Evolutionary conservation across 805 yeast species (phyloP), one percentile per base, ranked within the genome.

Genomic region (Debaryomyces prosopidis): DNA sequence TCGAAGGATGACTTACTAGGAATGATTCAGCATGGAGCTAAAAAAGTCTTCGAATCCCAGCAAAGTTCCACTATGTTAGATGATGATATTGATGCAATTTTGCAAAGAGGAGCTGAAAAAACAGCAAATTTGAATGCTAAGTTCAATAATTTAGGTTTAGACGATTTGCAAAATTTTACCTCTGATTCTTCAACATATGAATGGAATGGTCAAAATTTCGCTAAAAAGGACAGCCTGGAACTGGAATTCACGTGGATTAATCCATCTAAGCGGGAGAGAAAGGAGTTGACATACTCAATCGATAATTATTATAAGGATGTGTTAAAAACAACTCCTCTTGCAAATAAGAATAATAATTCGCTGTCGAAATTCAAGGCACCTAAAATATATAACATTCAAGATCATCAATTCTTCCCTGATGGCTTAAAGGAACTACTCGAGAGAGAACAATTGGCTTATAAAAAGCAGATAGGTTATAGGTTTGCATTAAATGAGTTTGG

Each of bases 11-110:
- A 91, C 59, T 79, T 92, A 56, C 69, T 92, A 18, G 89, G 87
- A 40, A 94, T 94, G 98, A 92, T 92, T 64, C 98, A 92, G 65
- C 96, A 85, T 65, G 99, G 99, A 47, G 99, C 99, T 1, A 85
- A 86, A 61, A 81, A 84, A 37, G 91, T 94, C 15, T 86, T 94
- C 63, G 92, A 87, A 49, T 65, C 75, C 17, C 53, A 48, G 27
- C 57, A 63, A 9, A 60, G 53, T 23, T 46, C 55, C 5, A 52
- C 61, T 47, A 59, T 58, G 64, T 66, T 60, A 46, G 82, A 80
- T 44, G 84, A 80, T 43, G 96, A 92, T 62, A 88, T 92, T 49
- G 98, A 92, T 43, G 84, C 77, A 0, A 89, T 94, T 56, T 75
- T 94, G 54, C 77, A 76, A 47, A 80, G 80, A 54, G 97, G 98